A percentile compares a stretch with the other conserved stretches of the same genome.
phyloP scores from a whole-genome alignment of 306 rosid species.

The Gynostemma pentaphyllum region DNA sequence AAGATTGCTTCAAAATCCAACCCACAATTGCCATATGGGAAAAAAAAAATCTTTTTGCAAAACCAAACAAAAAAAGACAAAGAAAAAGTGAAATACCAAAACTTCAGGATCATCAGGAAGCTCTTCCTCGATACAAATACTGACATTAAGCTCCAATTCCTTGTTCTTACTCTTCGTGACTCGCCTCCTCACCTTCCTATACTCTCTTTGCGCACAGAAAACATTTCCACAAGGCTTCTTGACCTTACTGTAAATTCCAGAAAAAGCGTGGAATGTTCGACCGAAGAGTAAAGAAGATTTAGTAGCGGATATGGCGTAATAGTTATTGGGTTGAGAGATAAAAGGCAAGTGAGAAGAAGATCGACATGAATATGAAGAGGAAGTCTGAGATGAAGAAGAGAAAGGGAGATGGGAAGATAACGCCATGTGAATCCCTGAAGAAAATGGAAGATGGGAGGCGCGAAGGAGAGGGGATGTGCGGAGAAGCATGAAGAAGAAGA shows the following conservation, averaged over 20 bases:
- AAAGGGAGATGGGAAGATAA: conserved; percentile 27
- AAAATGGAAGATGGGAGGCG: conserved; percentile 1
- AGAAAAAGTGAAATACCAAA: conserved; percentile 23
- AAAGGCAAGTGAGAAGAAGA: conserved; percentile 8
- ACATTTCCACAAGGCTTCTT: conserved; percentile 12
- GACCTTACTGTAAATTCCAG: conserved; percentile 14
- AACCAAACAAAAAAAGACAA: not conserved
- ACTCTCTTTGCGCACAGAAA: conserved; percentile 38
- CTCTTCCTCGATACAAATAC: conserved; percentile 56
- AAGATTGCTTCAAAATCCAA: not conserved
- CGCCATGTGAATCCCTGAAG: conserved; percentile 39
- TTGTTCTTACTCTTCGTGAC: conserved; percentile 35
- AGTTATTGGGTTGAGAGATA: not conserved
- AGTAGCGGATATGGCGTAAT: conserved; percentile 1
- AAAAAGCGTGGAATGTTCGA: conserved; percentile 22
- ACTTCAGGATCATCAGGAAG: conserved; percentile 73
- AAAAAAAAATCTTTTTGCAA: not conserved
- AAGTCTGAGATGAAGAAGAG: not conserved
- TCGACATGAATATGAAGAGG: conserved; percentile 5
- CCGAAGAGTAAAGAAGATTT: conserved; percentile 18
- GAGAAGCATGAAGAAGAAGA: conserved; percentile 3
- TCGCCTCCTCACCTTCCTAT: conserved; percentile 48
- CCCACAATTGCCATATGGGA: not conserved
- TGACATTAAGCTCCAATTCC: conserved; percentile 50
- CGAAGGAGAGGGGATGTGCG: conserved; percentile 21